Percentiles rank a stretch among this genome's conserved stretches.
Evolutionary conservation across 176 grass and related monocot species (phyloP).

Genomic region (Zea luxurians): DNA sequence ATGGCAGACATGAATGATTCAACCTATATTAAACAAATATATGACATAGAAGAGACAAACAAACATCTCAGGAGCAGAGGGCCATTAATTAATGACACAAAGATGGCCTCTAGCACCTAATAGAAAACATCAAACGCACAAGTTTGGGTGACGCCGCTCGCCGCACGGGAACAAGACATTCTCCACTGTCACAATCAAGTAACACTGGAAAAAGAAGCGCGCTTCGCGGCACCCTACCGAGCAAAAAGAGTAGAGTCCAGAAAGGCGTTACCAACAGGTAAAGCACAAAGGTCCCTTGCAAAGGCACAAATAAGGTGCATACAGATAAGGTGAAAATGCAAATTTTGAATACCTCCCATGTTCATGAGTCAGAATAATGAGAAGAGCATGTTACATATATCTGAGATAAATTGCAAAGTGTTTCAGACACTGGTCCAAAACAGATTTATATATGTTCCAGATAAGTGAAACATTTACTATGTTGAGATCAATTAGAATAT

Average conservation of each 20-base stretch:
- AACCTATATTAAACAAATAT: too few species aligned
- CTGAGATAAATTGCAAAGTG: neutral
- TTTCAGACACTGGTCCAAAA: neutral
- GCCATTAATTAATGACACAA: slow-evolving; percentile 4
- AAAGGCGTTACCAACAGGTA: neutral
- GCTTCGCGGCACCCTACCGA: too few species aligned
- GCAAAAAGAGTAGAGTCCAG: slow-evolving; percentile 7
- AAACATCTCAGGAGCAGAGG: slow-evolving; percentile 6
- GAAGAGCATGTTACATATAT: neutral
- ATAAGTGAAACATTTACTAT: neutral
- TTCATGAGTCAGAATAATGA: slow-evolving; percentile 28
- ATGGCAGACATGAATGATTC: neutral
- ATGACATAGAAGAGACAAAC: neutral
- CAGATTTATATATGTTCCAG: slow-evolving; percentile 1
- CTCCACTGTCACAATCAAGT: neutral
- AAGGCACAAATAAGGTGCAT: slow-evolving; percentile 15
- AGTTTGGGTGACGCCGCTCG: neutral
- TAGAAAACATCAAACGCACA: neutral
- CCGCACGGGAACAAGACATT: neutral
- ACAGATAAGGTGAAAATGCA: neutral
- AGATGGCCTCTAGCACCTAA: neutral
- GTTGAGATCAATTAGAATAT: neutral
- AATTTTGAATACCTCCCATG: neutral
- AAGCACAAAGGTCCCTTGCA: slow-evolving; percentile 18
- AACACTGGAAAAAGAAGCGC: neutral